These are phyloP conservation scores for Voacanga thouarsii DNA, from an alignment of 257 asterid genomes.

Conservation along the genomic window DNA sequence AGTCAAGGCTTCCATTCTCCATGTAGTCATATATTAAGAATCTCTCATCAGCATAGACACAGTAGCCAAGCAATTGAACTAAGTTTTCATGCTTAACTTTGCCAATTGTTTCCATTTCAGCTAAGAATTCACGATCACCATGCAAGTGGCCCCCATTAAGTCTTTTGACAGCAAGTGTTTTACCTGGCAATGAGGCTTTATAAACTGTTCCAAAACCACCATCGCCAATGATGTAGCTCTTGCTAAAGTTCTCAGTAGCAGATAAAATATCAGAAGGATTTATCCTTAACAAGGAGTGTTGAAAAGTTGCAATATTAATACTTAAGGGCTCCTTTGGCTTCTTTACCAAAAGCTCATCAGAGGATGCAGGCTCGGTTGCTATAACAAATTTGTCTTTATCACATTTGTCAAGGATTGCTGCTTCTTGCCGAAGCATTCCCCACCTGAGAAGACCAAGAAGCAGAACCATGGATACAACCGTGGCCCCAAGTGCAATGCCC, in stretches of 20 bases:
- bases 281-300: slow-evolving; percentile 55
- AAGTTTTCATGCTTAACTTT: slow-evolving; percentile 68
- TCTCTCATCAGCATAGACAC: slow-evolving; percentile 59
- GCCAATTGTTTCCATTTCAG: slow-evolving; percentile 85
- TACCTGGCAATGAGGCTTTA: slow-evolving; percentile 47
- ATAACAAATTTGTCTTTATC: slow-evolving; percentile 32
- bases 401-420: slow-evolving; percentile 17
- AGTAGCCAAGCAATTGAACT: slow-evolving; percentile 67
- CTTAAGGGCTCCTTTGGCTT: slow-evolving; percentile 61
- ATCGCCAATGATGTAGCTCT: slow-evolving; percentile 61
- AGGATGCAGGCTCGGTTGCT: slow-evolving; percentile 37
- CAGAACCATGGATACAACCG: slow-evolving; percentile 29
- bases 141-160: slow-evolving; percentile 58
- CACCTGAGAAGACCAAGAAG: slow-evolving; percentile 36
- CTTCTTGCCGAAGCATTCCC: slow-evolving; percentile 31
- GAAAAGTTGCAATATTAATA: slow-evolving; percentile 75
- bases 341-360: slow-evolving; percentile 41
- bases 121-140: slow-evolving; percentile 69
- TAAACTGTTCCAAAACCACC: slow-evolving; percentile 86
- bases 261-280: slow-evolving; percentile 52
- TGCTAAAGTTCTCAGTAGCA: slow-evolving; percentile 75
- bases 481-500: slow-evolving; percentile 29
- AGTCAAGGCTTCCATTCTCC: slow-evolving; percentile 83
- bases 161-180: slow-evolving; percentile 61
- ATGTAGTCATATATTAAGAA: slow-evolving; percentile 69